Evolutionary conservation across 805 yeast genomes (phyloP).

Genomic region (Diddensiella caesifluorescens): DNA sequence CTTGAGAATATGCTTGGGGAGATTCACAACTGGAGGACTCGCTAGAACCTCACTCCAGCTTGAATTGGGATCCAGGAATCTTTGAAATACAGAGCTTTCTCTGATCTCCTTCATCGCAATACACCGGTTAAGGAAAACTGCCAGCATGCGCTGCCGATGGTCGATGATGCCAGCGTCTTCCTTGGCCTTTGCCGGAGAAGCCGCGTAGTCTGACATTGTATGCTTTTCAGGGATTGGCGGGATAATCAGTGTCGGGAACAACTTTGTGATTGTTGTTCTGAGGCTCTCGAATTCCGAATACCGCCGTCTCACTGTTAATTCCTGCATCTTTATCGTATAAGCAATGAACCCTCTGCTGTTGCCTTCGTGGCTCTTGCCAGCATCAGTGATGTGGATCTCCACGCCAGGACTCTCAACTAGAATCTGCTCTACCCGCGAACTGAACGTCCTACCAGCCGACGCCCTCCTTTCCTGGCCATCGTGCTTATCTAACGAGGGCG

Average conservation of each 20-base stretch:
- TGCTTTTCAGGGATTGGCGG: slow-evolving; percentile 95
- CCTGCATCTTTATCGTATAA: slow-evolving; percentile 68
- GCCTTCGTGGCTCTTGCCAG: slow-evolving; percentile 81
- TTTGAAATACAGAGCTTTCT: slow-evolving; percentile 56
- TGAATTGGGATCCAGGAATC: slow-evolving; percentile 80
- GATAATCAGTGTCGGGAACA: slow-evolving; percentile 74
- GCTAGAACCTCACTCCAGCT: slow-evolving; percentile 73
- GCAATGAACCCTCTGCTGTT: slow-evolving; percentile 71
- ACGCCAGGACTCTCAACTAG: slow-evolving; percentile 28
- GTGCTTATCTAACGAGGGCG: no score
- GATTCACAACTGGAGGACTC: slow-evolving; percentile 48
- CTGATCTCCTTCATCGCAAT: slow-evolving; percentile 49
- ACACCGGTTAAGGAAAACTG: slow-evolving; percentile 76
- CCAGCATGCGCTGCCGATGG: slow-evolving; percentile 68
- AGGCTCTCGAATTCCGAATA: slow-evolving; percentile 90
- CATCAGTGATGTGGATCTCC: slow-evolving; percentile 59
- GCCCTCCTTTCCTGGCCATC: neutral
- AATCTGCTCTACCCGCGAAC: slow-evolving; percentile 32
- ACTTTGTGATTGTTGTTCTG: slow-evolving; percentile 60
- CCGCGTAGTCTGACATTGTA: slow-evolving; percentile 46
- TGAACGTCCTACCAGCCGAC: slow-evolving; percentile 17
- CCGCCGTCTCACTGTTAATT: slow-evolving; percentile 65
- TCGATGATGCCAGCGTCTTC: slow-evolving; percentile 45
- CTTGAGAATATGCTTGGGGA: slow-evolving; percentile 49
- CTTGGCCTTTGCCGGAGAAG: slow-evolving; percentile 40